These are phyloP conservation scores for Salisapilia sapeloensis DNA, from an alignment of 352 stramenopile genomes.

Conservation along the genomic window DNA sequence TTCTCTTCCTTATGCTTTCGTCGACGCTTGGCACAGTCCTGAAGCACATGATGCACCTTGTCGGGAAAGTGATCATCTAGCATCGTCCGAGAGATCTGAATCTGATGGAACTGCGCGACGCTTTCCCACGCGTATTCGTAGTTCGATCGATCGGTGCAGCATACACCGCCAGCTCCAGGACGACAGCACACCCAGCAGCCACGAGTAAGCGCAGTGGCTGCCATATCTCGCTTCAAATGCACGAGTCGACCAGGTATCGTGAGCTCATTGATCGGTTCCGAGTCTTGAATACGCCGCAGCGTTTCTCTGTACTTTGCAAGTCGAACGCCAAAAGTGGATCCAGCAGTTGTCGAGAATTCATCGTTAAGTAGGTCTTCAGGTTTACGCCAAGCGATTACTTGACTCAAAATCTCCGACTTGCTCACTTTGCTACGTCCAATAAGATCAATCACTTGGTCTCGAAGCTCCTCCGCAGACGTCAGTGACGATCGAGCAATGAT, in stretches of 20 bases:
- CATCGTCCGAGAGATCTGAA: constrained; percentile 72
- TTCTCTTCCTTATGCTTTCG: constrained; percentile 18
- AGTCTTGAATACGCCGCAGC: constrained; percentile 64
- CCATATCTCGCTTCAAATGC: constrained; percentile 37
- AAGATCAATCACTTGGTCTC: constrained; percentile 68
- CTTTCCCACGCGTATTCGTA: constrained; percentile 63
- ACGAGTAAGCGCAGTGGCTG: constrained; percentile 6
- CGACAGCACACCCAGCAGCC: constrained; percentile 78
- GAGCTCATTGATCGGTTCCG: constrained; percentile 62
- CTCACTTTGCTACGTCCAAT: constrained; percentile 76
- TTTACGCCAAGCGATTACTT: constrained; percentile 61
- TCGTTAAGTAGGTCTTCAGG: constrained; percentile 57
- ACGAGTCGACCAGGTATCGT: constrained; percentile 63
- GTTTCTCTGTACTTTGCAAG: constrained; percentile 72
- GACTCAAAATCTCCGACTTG: constrained; percentile 63
- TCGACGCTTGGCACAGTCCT: constrained; percentile 39
- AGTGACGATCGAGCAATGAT: constrained; percentile 72
- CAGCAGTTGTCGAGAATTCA: constrained; percentile 7
- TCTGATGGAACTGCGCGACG: constrained; percentile 40
- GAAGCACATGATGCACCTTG: constrained; percentile 75
- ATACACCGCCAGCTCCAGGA: constrained; percentile 48
- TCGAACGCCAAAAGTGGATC: constrained; percentile 31
- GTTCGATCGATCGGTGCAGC: constrained; percentile 66
- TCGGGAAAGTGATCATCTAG: constrained; percentile 80
- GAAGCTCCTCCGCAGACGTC: constrained; percentile 50